A percentile compares a stretch with the other conserved stretches of the same genome.
These are phyloP conservation scores for Zygnema cylindricum DNA, from an alignment of 139 green algal species.

Conservation along the genomic window DNA sequence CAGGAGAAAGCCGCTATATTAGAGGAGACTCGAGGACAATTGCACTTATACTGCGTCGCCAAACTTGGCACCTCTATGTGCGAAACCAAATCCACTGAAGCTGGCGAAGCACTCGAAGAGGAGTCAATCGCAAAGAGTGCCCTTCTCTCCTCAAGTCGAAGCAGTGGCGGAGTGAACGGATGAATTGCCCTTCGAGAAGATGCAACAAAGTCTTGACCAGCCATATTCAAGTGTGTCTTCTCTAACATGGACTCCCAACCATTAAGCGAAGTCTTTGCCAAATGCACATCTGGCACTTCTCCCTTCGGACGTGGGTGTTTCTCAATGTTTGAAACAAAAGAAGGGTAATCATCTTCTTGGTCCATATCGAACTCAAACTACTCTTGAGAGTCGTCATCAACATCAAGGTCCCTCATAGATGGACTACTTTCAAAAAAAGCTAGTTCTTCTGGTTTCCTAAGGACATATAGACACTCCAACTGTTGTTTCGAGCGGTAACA, in stretches of 20 bases:
- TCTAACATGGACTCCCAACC: too few species aligned
- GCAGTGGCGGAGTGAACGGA: neutral
- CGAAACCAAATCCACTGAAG: neutral
- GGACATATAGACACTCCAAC: slow-evolving; percentile 12
- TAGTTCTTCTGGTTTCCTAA: slow-evolving; percentile 16
- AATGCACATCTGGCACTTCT: neutral
- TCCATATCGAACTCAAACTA: slow-evolving; percentile 61
- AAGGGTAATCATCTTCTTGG: slow-evolving; percentile 13
- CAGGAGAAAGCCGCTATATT: neutral
- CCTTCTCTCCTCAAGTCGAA: neutral
- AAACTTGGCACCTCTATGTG: slow-evolving; percentile 14
- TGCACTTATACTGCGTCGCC: neutral
- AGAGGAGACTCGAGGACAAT: neutral
- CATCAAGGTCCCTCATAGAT: neutral
- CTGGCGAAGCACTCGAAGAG: neutral
- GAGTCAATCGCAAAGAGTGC: neutral
- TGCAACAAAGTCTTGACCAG: neutral
- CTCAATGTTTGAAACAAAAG: neutral
- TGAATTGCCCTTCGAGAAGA: neutral
- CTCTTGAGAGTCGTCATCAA: slow-evolving; percentile 32
- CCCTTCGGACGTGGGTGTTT: neutral
- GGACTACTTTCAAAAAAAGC: neutral
- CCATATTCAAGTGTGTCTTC: too few species aligned
- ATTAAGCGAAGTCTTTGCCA: too few species aligned
- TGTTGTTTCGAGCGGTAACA: slow-evolving; percentile 29